Conservation (phyloP, 2,329 filamentous ascomycete genomes). For the Teratosphaeria viscida region DNA sequence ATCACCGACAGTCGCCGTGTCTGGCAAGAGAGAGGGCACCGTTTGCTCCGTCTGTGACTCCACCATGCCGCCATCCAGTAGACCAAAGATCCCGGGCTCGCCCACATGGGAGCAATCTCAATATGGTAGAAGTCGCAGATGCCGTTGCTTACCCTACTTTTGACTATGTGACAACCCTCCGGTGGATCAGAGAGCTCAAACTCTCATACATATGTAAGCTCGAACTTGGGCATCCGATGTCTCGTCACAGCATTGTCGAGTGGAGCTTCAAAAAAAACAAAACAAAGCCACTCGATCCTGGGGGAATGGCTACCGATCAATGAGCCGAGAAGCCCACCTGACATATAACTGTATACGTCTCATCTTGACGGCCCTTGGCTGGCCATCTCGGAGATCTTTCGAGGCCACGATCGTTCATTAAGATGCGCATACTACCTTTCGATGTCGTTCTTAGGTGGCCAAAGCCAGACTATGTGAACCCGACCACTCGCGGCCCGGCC, state of each 20-base stretch:
- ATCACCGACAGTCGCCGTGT: background rate
- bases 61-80: background rate
- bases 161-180: background rate
- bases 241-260: too few species aligned
- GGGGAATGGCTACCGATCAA: background rate
- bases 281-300: background rate
- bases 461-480: slow-evolving; percentile 32
- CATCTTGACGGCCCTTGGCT: background rate
- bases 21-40: background rate
- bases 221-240: background rate
- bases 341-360: background rate
- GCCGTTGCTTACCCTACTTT: background rate
- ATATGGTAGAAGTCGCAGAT: background rate
- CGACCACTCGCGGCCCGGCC: slow-evolving; percentile 29
- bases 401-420: background rate
- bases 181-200: background rate
- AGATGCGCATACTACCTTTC: slow-evolving; percentile 17
- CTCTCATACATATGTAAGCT: background rate
- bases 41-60: background rate
- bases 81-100: background rate
- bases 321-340: background rate
- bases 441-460: slow-evolving; percentile 29
- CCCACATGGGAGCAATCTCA: background rate
- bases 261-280: background rate
- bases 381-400: background rate